Base-by-base conservation (phyloP, 805 yeast species). In the Peterozyma toletana region DNA sequence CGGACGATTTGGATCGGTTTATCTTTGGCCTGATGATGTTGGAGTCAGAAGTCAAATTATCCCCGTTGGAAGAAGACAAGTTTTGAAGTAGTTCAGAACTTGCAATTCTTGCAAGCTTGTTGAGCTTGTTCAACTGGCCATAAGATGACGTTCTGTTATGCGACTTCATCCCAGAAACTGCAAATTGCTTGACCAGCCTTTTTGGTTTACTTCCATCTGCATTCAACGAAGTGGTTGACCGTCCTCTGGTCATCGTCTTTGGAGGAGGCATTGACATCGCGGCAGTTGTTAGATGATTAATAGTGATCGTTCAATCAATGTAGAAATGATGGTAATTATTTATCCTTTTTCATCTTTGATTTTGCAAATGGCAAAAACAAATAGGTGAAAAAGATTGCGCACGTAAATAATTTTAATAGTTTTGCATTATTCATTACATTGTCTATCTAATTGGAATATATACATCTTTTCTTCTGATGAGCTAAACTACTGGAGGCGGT, bases 401-500 rank as follows among this genome's bases (percentile, higher is more conserved):
- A 21, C 27, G 27, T 21, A 5, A n/a, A 31, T 9, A 31, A 4
- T 31, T 31, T 31, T 31, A 5, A 9, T 13, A 13, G 9, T 31
- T n/a, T 31, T 5, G 13, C 15, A 31, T 14, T 13, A 31, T 31
- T 31, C 15, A 31, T 31, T 31, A 31, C 15, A 31, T 31, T 31
- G 15, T 31, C 34, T 9, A 31, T 31, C 34, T 31, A 31, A 13
- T 9, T 31, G 34, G 9, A 11, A 14, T 31, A 31, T 31, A 3
- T 31, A 30, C 33, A 30, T 17, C 13, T 33, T n/a, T 37, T 17
- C 11, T 18, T 15, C 11, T 35, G 10, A 14, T 4, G 10, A 17
- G 10, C 9, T 21, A 18, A 5, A 14, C 29, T 33, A 33, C 33
- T 33, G 42, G 13, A 9, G 83, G 83, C 1, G 73, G 77, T 48